These are phyloP conservation scores for Phytophthora sp. DNA, from an alignment of 352 stramenopile species.

Conservation along the genomic window DNA sequence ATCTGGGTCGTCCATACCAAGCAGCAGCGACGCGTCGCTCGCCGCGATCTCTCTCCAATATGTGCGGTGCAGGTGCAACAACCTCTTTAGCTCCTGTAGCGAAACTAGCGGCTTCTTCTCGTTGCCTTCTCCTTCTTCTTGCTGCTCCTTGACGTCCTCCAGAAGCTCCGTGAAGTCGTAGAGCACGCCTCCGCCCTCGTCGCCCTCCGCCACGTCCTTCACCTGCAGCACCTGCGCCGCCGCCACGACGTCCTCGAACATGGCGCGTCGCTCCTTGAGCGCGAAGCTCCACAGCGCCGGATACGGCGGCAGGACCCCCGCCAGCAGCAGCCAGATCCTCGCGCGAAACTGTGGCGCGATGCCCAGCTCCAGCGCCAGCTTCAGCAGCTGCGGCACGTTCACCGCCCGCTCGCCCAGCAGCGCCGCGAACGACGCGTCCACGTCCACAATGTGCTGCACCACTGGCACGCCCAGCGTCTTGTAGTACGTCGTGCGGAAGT, in stretches of 20 bases:
- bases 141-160: background rate
- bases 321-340: constrained; percentile 66
- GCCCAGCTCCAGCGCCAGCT: constrained; percentile 78
- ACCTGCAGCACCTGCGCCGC: constrained; percentile 57
- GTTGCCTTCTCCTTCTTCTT: background rate
- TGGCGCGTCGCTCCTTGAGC: constrained; percentile 49
- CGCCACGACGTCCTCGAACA: constrained; percentile 71
- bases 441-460: constrained; percentile 83
- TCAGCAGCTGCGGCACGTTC: constrained; percentile 72
- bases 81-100: constrained; percentile 16
- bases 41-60: constrained; percentile 51
- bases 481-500: constrained; percentile 87
- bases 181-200: constrained; percentile 12
- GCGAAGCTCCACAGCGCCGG: constrained; percentile 69
- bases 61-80: constrained; percentile 51
- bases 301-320: constrained; percentile 59
- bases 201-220: constrained; percentile 18
- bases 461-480: constrained; percentile 88
- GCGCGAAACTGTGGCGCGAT: constrained; percentile 60
- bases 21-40: constrained; percentile 24
- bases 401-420: constrained; percentile 61
- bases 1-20: constrained; percentile 45
- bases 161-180: constrained; percentile 37
- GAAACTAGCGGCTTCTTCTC: constrained; percentile 1
- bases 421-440: constrained; percentile 76